Conservation (phyloP, 2,329 filamentous ascomycete species). For the Ploettnerulaceae sp. region DNA sequence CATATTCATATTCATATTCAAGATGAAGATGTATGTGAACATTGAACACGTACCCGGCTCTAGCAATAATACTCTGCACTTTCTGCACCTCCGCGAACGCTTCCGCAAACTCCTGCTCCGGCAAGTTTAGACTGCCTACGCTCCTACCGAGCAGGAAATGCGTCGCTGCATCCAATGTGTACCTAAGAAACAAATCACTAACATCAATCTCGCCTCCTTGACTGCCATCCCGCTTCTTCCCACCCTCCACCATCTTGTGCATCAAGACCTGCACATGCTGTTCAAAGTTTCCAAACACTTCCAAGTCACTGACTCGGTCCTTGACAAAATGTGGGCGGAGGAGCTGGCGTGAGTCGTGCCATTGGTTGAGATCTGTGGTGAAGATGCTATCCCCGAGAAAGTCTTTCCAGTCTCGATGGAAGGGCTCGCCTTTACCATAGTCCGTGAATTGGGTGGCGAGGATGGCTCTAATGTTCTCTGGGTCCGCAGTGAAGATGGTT, state of each 20-base stretch:
- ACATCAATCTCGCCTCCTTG: constrained; percentile 64
- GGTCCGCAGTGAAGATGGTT: constrained; percentile 68
- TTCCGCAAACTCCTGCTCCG: constrained; percentile 65
- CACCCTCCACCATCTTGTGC: constrained; percentile 56
- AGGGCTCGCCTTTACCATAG: constrained; percentile 74
- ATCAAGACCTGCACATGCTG: constrained; percentile 71
- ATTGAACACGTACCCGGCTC: constrained; percentile 48
- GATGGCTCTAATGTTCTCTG: constrained; percentile 87
- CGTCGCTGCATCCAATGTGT: constrained; percentile 78
- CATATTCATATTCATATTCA: not conserved
- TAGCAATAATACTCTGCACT: constrained; percentile 62
- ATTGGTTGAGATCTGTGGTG: constrained; percentile 71
- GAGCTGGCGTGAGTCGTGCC: constrained; percentile 77
- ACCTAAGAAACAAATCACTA: constrained; percentile 75
- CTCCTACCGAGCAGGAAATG: constrained; percentile 80
- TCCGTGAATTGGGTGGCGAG: constrained; percentile 82
- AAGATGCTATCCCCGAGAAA: constrained; percentile 76
- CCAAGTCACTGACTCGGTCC: constrained; percentile 75
- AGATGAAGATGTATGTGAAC: not conserved
- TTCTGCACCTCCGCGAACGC: constrained; percentile 77
- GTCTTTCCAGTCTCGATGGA: constrained; percentile 69
- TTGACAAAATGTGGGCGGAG: constrained; percentile 84
- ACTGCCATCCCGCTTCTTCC: constrained; percentile 39
- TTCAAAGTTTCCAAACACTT: constrained; percentile 82
- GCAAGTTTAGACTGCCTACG: constrained; percentile 54